Evolutionary conservation across 2,329 filamentous ascomycete species (phyloP).

Genomic region (Microsporum ferrugineum): DNA sequence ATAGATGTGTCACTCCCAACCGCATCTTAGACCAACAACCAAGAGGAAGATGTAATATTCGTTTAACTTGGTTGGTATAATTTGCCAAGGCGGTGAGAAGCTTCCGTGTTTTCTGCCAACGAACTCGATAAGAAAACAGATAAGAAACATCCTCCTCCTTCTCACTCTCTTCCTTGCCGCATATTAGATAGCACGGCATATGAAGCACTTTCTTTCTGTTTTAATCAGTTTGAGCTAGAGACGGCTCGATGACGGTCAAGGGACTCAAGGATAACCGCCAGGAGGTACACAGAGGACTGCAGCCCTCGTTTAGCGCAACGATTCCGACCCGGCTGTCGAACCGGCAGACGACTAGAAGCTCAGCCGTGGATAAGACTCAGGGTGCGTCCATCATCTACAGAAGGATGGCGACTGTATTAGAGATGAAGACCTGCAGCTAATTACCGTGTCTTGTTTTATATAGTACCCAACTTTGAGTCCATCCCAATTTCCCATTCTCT

Average conservation of each 20-base stretch:
- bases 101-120: not conserved
- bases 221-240: not conserved
- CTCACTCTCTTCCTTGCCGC: not conserved
- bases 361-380: not conserved
- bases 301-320: not conserved
- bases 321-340: not conserved
- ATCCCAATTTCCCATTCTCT: constrained; percentile 40
- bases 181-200: not conserved
- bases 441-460: not conserved
- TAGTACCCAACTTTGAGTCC: not conserved
- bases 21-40: not conserved
- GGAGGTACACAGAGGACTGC: not conserved
- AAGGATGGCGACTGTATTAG: not conserved
- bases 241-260: not conserved
- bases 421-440: not conserved
- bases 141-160: not conserved
- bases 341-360: not conserved
- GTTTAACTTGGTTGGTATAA: not conserved
- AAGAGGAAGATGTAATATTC: not conserved
- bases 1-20: not conserved
- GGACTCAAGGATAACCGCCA: not conserved
- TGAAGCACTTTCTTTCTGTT: not conserved
- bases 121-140: not conserved
- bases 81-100: not conserved
- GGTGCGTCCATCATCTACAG: not conserved